Evolutionary conservation across 441 rosid species (phyloP).

Genomic region (Rhodomyrtus psidioides): DNA sequence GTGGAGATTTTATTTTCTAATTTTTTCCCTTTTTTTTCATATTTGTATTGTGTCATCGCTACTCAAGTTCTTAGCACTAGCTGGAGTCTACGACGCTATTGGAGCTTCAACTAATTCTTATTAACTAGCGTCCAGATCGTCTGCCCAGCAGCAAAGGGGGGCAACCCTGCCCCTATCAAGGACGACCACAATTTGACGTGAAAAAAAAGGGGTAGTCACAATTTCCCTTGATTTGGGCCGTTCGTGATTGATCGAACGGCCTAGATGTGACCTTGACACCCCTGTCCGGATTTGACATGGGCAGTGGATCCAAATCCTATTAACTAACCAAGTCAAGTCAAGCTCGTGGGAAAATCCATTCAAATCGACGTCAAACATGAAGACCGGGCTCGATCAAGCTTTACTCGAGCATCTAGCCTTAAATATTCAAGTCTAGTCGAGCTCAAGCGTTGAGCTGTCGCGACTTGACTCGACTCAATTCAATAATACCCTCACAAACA

Average conservation of each 20-base stretch:
- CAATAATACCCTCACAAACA: background rate
- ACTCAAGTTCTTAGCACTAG: too few relatives aligned
- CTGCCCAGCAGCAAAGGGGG: too few relatives aligned
- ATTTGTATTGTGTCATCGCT: too few relatives aligned
- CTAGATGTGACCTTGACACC: too few relatives aligned
- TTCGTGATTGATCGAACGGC: too few relatives aligned
- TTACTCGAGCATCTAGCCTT: background rate
- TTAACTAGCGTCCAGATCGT: too few relatives aligned
- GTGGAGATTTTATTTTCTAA: background rate
- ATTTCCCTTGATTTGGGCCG: too few relatives aligned
- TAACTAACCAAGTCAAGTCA: background rate
- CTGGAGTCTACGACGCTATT: background rate
- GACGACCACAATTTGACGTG: too few relatives aligned
- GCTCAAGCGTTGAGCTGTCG: background rate
- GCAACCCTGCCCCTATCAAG: too few relatives aligned
- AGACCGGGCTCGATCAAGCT: background rate
- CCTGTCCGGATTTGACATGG: too few relatives aligned
- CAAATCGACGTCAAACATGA: background rate
- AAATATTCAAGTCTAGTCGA: background rate
- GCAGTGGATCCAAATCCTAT: too few relatives aligned
- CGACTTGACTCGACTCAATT: background rate
- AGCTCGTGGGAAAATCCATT: background rate
- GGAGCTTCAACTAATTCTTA: background rate
- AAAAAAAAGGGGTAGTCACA: too few relatives aligned
- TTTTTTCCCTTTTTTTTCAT: background rate